Percentiles rank a stretch among this genome's conserved stretches.
These are phyloP conservation scores for Fusarium sp. DNA, from an alignment of 2,329 filamentous ascomycete genomes.

Conservation along the genomic window DNA sequence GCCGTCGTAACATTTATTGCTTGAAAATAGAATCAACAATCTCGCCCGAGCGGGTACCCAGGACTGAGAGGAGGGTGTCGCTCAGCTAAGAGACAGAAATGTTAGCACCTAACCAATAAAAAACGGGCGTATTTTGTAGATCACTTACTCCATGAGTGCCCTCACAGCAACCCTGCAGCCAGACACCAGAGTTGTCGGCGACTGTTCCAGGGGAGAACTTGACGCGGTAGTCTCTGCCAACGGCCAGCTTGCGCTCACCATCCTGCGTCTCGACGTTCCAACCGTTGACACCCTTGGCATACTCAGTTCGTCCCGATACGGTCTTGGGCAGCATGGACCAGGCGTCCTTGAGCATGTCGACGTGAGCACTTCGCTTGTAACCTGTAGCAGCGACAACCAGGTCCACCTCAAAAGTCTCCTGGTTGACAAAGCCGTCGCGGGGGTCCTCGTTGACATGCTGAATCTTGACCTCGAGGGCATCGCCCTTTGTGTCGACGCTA, in stretches of 20 bases:
- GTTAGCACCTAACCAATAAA: conserved; percentile 33
- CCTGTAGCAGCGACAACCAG: conserved; percentile 88
- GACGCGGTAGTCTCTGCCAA: conserved; percentile 82
- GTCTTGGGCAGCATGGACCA: conserved; percentile 71
- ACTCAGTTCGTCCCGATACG: conserved; percentile 46
- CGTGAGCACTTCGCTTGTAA: conserved; percentile 81
- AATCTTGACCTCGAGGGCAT: conserved; percentile 69
- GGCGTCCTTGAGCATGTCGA: conserved; percentile 77
- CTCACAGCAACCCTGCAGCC: conserved; percentile 95
- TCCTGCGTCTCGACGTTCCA: conserved; percentile 56
- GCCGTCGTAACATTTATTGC: conserved; percentile 41
- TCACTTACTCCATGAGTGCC: conserved; percentile 86
- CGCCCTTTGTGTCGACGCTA: conserved; percentile 64
- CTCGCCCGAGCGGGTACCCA: conserved; percentile 80
- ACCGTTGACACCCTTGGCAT: conserved; percentile 52
- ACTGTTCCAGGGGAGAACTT: conserved; percentile 76
- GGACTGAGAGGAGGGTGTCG: conserved; percentile 82
- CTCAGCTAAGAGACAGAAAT: conserved; percentile 66
- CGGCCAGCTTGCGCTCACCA: conserved; percentile 65
- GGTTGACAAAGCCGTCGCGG: conserved; percentile 54
- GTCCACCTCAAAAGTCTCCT: conserved; percentile 78
- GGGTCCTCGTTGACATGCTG: conserved; percentile 57
- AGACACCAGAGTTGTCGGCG: conserved; percentile 79
- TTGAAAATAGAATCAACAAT: conserved; percentile 80
- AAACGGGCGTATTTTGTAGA: neutral